These are phyloP conservation scores for Parastagonospora nodorum DNA, from an alignment of 2,329 filamentous ascomycete species.

Conservation along the genomic window DNA sequence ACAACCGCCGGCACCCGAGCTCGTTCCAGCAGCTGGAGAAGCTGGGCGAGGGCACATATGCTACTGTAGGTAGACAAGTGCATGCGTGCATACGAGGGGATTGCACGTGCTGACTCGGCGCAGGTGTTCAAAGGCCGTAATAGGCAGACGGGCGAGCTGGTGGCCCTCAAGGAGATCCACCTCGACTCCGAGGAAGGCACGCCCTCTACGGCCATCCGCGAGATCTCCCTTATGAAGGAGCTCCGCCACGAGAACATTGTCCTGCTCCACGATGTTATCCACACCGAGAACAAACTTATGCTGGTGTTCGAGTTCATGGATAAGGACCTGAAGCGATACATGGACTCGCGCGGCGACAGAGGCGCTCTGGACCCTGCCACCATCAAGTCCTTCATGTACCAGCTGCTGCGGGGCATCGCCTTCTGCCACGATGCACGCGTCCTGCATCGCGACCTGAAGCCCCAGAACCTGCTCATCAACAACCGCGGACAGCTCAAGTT, in stretches of 20 bases:
- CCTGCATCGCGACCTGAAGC: slow-evolving; percentile 92
- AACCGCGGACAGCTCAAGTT: slow-evolving; percentile 88
- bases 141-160: slow-evolving; percentile 92
- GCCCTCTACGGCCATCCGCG: slow-evolving; percentile 93
- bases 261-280: slow-evolving; percentile 95
- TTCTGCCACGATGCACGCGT: slow-evolving; percentile 98
- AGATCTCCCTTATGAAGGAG: slow-evolving; percentile 99
- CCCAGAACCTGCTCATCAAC: slow-evolving; percentile 96
- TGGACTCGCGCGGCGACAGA: slow-evolving; percentile 90
- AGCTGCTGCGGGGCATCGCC: slow-evolving; percentile 91
- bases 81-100: background rate
- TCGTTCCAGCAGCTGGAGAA: slow-evolving; percentile 99
- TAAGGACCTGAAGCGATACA: slow-evolving; percentile 96
- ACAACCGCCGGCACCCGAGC: slow-evolving; percentile 88
- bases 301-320: slow-evolving; percentile 99
- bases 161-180: slow-evolving; percentile 97
- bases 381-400: slow-evolving; percentile 99
- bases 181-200: slow-evolving; percentile 98
- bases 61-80: slow-evolving; percentile 70
- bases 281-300: slow-evolving; percentile 99
- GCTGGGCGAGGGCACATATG: slow-evolving; percentile 98
- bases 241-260: slow-evolving; percentile 99
- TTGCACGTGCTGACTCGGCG: slow-evolving; percentile 22
- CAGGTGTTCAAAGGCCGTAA: slow-evolving; percentile 99
- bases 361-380: slow-evolving; percentile 86